Base-by-base conservation (phyloP, 148 eudicot genomes). In the Amaranthus hypochondriacus region DNA sequence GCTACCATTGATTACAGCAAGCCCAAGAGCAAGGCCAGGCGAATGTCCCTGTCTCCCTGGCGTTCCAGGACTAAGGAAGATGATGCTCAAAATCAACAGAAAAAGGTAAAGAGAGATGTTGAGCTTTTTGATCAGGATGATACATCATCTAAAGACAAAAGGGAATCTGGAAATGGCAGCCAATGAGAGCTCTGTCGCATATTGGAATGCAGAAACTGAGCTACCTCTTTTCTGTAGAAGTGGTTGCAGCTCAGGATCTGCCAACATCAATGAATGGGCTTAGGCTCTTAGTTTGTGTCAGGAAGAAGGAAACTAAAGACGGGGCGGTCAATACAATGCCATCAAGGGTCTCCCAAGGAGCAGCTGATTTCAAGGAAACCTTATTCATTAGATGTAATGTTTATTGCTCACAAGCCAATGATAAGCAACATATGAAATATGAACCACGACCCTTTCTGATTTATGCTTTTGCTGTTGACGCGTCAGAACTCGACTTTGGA, bases 301-400 rank as follows among this genome's bases (percentile, higher is more conserved):
- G 98, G 50, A 95, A 95, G 83, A 95, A 92, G 76, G 98, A 95
- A 70, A 85, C 85, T 6, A 95, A 83, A 50, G 97, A 95, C 6
- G 93, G 98, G 15, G 96, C 92, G 0, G 96, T 95, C 3, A 86
- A 95, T 54, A 95, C 98, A 3, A 95, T 95, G 98, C 98, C 98
- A 0, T 88, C 98, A 4, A 85, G 97, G 68, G 98, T 95, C 5
- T 71, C 97, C 48, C 90, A 95, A 48, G 97, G 93, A 75, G 90
- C 92, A 56, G 98, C 97, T 57, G 98, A 95, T 81, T 95, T 95
- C 46, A 96, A 95, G 67, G 98, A 92, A 85, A 95, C 93, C 0
- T 76, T 95, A 2, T 95, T 95, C 63, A 58, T 92, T 11, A 84
- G 91, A 80, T 87, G 96, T 76, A 90, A 92, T 76, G 96, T 92